A percentile compares a stretch with the other conserved stretches of the same genome.
Evolutionary conservation across 1,284 basidiomycete genomes (phyloP).

Genomic region (Boletellus deceptivus): DNA sequence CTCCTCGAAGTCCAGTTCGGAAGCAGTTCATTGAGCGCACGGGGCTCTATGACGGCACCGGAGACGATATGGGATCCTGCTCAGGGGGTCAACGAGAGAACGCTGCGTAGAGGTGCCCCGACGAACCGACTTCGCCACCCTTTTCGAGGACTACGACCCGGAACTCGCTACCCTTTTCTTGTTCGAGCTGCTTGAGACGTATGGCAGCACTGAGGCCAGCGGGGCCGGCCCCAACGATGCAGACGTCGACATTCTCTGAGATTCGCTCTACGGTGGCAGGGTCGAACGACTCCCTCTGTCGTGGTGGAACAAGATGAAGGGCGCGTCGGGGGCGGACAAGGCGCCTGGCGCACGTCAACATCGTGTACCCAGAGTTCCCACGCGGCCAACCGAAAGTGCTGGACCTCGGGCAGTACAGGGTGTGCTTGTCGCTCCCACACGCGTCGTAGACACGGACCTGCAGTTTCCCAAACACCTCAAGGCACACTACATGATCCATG

Average conservation of each 20-base stretch:
- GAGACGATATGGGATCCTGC: slow-evolving; percentile 93
- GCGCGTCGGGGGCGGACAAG: slow-evolving; percentile 11
- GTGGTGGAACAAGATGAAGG: slow-evolving; percentile 33
- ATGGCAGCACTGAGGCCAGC: slow-evolving; percentile 97
- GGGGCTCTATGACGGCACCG: slow-evolving; percentile 93
- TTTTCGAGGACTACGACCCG: slow-evolving; percentile 96
- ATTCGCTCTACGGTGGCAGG: slow-evolving; percentile 64
- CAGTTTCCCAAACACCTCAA: too few relatives aligned
- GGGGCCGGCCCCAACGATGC: slow-evolving; percentile 95
- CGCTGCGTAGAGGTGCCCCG: not conserved
- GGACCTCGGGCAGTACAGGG: too few relatives aligned
- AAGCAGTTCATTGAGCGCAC: slow-evolving; percentile 88
- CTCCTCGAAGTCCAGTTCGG: slow-evolving; percentile 75
- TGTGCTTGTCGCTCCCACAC: too few relatives aligned
- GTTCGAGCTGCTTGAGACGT: slow-evolving; percentile 89
- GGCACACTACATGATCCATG: too few relatives aligned
- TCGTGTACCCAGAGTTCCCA: not conserved
- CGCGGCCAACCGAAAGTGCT: too few relatives aligned
- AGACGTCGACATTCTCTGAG: slow-evolving; percentile 91
- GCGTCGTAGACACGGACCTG: too few relatives aligned
- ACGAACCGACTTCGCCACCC: slow-evolving; percentile 86
- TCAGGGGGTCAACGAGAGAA: not conserved
- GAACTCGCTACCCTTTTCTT: slow-evolving; percentile 75
- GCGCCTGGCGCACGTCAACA: slow-evolving; percentile 9
- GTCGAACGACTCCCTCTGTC: slow-evolving; percentile 44